Conservation (phyloP, 2,329 filamentous ascomycete species). For the Aspergillus sojae region DNA sequence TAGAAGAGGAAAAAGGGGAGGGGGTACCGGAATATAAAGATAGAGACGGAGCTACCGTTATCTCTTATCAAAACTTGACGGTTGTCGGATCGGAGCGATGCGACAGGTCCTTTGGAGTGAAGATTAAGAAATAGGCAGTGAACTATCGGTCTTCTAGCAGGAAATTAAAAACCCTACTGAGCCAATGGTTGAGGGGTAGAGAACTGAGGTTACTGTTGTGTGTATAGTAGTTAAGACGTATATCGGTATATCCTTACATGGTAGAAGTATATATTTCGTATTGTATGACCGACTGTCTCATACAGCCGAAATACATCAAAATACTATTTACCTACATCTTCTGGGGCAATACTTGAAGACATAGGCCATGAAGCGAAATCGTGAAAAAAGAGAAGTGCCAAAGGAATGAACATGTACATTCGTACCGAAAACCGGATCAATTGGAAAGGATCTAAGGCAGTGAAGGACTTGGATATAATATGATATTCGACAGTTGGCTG, state of each 20-base stretch:
- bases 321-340: not conserved
- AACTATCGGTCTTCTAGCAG: not conserved
- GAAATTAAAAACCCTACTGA: not conserved
- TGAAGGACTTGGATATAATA: not conserved
- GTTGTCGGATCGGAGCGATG: conserved; percentile 2
- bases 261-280: not conserved
- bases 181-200: not conserved
- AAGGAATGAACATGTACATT: too few species aligned
- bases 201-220: too few species aligned
- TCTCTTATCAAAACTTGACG: conserved; percentile 3
- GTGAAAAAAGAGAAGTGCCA: not conserved
- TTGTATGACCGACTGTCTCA: not conserved
- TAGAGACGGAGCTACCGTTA: not conserved
- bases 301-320: not conserved
- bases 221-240: too few species aligned
- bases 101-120: not conserved
- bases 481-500: not conserved
- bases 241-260: not conserved
- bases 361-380: not conserved
- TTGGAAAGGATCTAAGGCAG: not conserved
- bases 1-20: not conserved
- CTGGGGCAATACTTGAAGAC: too few species aligned
- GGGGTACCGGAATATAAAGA: not conserved
- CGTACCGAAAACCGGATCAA: not conserved
- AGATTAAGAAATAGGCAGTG: not conserved